Evolutionary conservation across 176 grass and related monocot genomes (phyloP).

Genomic region (Oryza coarctata): DNA sequence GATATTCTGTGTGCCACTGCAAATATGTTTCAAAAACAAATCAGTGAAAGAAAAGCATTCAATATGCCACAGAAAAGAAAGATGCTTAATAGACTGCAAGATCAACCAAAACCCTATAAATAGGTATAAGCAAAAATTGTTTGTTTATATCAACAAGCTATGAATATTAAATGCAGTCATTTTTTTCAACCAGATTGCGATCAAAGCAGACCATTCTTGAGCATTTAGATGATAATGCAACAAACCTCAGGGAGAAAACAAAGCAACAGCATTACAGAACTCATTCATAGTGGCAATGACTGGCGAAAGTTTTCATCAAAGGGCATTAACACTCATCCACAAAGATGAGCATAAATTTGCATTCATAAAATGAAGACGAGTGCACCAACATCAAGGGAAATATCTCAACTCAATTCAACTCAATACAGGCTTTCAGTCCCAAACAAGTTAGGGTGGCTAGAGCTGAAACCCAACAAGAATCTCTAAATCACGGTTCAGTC

Average conservation of each 20-base stretch:
- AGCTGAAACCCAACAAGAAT: too few species aligned
- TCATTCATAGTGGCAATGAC: neutral
- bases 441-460: too few species aligned
- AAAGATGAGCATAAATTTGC: slow-evolving; percentile 1
- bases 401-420: too few species aligned
- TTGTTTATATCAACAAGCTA: neutral
- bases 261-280: neutral
- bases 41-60: slow-evolving; percentile 17
- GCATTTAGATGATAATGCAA: slow-evolving; percentile 8
- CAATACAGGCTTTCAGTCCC: too few species aligned
- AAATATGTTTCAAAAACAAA: slow-evolving; percentile 28
- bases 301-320: neutral
- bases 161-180: slow-evolving; percentile 18
- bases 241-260: slow-evolving; percentile 7
- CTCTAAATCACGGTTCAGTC: too few species aligned
- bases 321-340: neutral
- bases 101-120: neutral
- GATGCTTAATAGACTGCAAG: neutral
- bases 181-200: neutral
- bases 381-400: neutral
- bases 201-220: slow-evolving; percentile 29
- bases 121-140: neutral
- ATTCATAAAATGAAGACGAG: neutral
- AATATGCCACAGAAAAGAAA: neutral
- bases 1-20: slow-evolving; percentile 80